Base-by-base conservation (phyloP, 2,329 filamentous ascomycete genomes). In the Colletotrichum lindemuthianum region DNA sequence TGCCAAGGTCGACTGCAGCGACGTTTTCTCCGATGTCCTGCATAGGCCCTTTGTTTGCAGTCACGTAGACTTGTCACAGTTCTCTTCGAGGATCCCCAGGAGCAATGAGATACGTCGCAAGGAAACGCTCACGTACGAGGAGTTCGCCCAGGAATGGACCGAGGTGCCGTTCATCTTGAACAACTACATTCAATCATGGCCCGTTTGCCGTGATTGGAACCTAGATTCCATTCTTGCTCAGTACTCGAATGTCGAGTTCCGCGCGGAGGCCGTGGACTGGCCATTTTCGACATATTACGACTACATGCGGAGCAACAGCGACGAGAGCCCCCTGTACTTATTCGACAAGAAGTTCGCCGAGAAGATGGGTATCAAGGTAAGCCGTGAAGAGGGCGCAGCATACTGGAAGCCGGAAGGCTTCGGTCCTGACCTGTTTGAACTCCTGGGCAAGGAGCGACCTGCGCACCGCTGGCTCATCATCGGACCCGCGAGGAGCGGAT, bases 231-330 rank as follows among this genome's bases (percentile, higher is more conserved):
- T 98, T 1, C 79, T 90, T 1, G 71, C 81, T n/a, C 80, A 82
- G 65, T 93, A 93, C 74, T 81, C 84, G 1, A 78, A 89, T 53
- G 84, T 90, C 3, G 83, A 86, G 54, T 97, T 98, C 77, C 88
- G 93, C 44, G 95, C 95, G 9, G 96, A 98, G 82, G 91, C 93
- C 0, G 94, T 98, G 6, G 93, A 97, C 78, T 98, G 95, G 95
- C 87, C 89, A 0, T 86, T 97, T 67, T 81, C 84, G n/a, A 91
- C 87, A 0, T 98, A 98, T 75, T 81, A 89, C 67, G 82, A 88
- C 48, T 99, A 98, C 77, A 92, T 97, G 90, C 81, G 83, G 45
- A 85, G 91, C 73, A 95, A 87, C 73, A 79, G 79, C 15, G 95
- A 98, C 69, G 96, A 98, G 78, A 95, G 91, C 67, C 95, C 95